Evolutionary conservation across 2,329 filamentous ascomycete genomes (phyloP), one percentile per base, ranked within the genome.

Genomic region (Mycosphaerella sp.): DNA sequence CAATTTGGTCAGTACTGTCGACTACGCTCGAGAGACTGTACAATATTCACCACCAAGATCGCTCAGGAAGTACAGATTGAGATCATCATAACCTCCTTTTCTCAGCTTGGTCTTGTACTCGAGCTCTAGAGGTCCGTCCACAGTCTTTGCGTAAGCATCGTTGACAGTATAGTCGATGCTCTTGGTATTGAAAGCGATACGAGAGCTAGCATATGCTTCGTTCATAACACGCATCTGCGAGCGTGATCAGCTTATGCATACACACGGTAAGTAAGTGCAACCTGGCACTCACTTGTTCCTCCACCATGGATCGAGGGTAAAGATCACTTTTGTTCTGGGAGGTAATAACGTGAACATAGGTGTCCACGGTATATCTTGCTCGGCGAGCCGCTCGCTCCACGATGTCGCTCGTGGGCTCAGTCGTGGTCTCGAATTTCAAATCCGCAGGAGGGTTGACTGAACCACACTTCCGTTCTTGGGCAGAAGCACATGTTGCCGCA

Each of bases 41-140:
- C 31, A 17, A 39, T 6, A 45, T 32, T 39, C 2, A 51, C 45
- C 36, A 6, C 56, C 53, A 1, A 80, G 69, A 51, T 79, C 70
- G 23, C 76, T 77, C 61, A 80, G 75, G 66, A 80, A 80, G 66
- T 80, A 81, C 44, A 81, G 68, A 64, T 81, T 81, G 26, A 81
- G 70, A 0, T 74, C 73, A 29, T 62, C 59, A 64, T 81, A 81
- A 36, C 64, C 73, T 49, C 79, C 78, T 58, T 74, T 69, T 21
- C 77, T 76, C 3, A 81, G 72, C 3, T 72, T 64, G 26, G 66
- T 65, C 64, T 81, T 81, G 77, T 80, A 80, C 12, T 57, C 70
- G 12, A 46, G 43, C 36, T 61, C 55, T 9, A 47, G 52, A 80
- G 79, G 12, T 55, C 69, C 17, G 10, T 51, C 72, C 11, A 67